Conservation (phyloP, 805 yeast genomes). For the Wickerhamiella spandovensis region DNA sequence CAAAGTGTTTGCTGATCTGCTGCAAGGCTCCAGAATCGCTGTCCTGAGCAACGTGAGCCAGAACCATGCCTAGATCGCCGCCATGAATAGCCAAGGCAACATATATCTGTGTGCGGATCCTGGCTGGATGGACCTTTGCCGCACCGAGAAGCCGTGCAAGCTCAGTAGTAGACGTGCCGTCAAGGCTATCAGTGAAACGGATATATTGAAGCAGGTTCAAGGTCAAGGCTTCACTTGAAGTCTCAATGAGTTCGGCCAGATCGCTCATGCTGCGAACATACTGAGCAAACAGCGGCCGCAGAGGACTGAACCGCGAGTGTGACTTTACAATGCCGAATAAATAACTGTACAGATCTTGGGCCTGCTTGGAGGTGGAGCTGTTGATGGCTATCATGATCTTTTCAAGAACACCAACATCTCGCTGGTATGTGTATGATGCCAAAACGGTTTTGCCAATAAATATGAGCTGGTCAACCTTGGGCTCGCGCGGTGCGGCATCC, state of each 20-base stretch:
- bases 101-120: background rate
- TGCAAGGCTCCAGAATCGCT: background rate
- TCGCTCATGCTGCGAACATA: background rate
- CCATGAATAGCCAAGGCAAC: background rate
- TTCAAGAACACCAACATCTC: background rate
- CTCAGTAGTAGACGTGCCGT: background rate
- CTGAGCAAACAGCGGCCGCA: background rate
- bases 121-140: background rate
- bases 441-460: background rate
- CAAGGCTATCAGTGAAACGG: background rate
- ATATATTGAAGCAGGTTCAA: background rate
- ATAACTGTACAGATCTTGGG: background rate
- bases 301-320: conserved; percentile 3
- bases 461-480: background rate
- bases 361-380: background rate
- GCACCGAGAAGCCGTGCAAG: background rate
- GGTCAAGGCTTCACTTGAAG: background rate
- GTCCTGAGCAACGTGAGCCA: background rate
- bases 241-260: conserved; percentile 1
- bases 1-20: background rate
- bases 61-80: background rate
- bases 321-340: background rate
- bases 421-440: background rate
- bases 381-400: background rate
- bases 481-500: background rate